Conservation (phyloP, 1,284 basidiomycete genomes). For the Austroboletus niveus region DNA sequence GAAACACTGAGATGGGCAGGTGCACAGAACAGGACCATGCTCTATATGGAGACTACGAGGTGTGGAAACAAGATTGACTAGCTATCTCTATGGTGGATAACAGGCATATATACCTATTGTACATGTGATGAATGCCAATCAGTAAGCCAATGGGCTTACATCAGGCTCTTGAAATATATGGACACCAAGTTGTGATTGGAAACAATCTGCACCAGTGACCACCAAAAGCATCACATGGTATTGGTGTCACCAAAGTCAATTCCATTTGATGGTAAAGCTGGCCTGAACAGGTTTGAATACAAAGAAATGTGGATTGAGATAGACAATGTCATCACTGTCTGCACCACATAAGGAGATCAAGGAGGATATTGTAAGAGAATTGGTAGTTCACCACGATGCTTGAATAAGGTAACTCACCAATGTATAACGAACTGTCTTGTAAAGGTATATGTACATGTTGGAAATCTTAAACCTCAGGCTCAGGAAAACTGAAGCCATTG, state of each 20-base stretch:
- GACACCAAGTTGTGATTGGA: conserved; percentile 96
- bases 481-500: too few species aligned
- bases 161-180: conserved; percentile 90
- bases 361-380: conserved; percentile 81
- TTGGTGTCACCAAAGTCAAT: conserved; percentile 60
- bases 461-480: neutral
- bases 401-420: conserved; percentile 55
- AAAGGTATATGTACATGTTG: neutral
- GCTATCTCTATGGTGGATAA: too few species aligned
- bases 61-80: too few species aligned
- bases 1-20: too few species aligned
- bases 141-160: too few species aligned
- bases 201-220: conserved; percentile 91
- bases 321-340: conserved; percentile 40
- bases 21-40: too few species aligned
- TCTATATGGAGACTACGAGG: too few species aligned
- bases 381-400: conserved; percentile 68
- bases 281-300: conserved; percentile 36
- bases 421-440: neutral
- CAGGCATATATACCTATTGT: too few species aligned
- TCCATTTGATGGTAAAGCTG: conserved; percentile 14
- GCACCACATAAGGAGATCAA: conserved; percentile 78
- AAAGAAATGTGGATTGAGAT: conserved; percentile 76
- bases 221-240: conserved; percentile 89
- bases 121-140: too few species aligned